Evolutionary conservation across 2,329 filamentous ascomycete species (phyloP).

Genomic region (Penicillium polonicum): DNA sequence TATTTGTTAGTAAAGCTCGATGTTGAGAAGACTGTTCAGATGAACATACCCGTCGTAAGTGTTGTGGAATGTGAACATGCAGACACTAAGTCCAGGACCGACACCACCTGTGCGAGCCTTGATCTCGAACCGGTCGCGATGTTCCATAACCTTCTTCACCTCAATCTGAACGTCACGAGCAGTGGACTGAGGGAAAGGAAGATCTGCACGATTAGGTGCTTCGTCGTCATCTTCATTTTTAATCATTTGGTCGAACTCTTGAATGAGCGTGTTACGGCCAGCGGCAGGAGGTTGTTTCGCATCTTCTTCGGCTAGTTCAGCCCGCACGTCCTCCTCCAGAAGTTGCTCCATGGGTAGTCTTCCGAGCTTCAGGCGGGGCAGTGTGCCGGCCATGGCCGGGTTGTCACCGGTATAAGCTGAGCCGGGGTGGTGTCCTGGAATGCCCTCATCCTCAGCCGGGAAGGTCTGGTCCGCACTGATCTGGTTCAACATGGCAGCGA

Average conservation of each 20-base stretch:
- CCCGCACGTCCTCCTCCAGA: constrained; percentile 78
- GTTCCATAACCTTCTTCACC: constrained; percentile 89
- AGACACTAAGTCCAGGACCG: constrained; percentile 79
- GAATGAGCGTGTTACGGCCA: constrained; percentile 72
- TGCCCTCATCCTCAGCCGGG: constrained; percentile 66
- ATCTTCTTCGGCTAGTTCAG: constrained; percentile 84
- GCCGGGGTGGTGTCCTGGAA: constrained; percentile 65
- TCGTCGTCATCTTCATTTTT: constrained; percentile 90
- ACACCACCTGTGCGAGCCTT: constrained; percentile 79
- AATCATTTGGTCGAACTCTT: constrained; percentile 82
- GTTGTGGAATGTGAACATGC: constrained; percentile 99
- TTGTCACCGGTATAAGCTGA: constrained; percentile 61
- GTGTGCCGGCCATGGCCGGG: constrained; percentile 55
- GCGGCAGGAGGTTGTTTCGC: constrained; percentile 67
- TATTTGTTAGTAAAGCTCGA: constrained; percentile 22
- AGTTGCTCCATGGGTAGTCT: constrained; percentile 80
- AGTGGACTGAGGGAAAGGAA: constrained; percentile 83
- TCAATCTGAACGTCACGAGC: constrained; percentile 91
- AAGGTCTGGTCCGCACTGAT: constrained; percentile 56
- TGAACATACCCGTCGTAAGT: constrained; percentile 74
- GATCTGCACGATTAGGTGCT: constrained; percentile 70
- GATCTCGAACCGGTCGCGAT: constrained; percentile 86
- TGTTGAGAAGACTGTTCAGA: not conserved
- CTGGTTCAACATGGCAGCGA: constrained; percentile 59
- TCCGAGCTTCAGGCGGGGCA: constrained; percentile 70